Evolutionary conservation across 139 green algal genomes (phyloP).

Genomic region (Picochlorum costavermella): DNA sequence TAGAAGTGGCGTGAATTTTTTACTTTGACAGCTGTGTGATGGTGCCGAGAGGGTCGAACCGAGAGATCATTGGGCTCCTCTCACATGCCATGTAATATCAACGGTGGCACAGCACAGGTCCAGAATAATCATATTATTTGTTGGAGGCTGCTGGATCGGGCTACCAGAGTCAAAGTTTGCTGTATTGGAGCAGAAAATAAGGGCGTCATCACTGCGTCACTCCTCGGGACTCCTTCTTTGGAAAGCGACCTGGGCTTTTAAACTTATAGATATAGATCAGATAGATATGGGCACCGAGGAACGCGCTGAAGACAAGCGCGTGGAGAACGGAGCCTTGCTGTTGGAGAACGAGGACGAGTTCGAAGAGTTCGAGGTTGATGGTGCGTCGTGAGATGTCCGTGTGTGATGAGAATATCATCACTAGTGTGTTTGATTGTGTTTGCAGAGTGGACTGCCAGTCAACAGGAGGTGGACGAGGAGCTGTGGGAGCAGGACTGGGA

Average conservation of each 20-base stretch:
- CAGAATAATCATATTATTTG: too few species aligned
- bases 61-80: too few species aligned
- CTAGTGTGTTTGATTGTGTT: too few species aligned
- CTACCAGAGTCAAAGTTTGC: too few species aligned
- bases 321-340: conserved; percentile 8
- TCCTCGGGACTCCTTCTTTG: not conserved
- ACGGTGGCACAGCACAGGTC: too few species aligned
- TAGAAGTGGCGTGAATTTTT: too few species aligned
- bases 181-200: not conserved
- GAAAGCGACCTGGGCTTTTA: too few species aligned
- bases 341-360: conserved; percentile 46
- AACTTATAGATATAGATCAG: not conserved
- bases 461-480: conserved; percentile 24
- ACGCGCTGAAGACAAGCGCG: not conserved
- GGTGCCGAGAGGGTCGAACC: too few species aligned
- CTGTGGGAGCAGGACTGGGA: conserved; percentile 45
- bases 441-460: conserved; percentile 20
- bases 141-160: too few species aligned
- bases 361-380: conserved; percentile 45
- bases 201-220: not conserved
- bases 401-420: not conserved
- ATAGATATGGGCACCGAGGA: conserved; percentile 4
- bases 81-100: too few species aligned
- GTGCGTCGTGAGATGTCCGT: conserved; percentile 10
- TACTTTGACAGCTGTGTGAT: too few species aligned